Evolutionary conservation across 495 filamentous ascomycete genomes (phyloP), one percentile per base, ranked within the genome.

Genomic region (Penicillium pulvis): DNA sequence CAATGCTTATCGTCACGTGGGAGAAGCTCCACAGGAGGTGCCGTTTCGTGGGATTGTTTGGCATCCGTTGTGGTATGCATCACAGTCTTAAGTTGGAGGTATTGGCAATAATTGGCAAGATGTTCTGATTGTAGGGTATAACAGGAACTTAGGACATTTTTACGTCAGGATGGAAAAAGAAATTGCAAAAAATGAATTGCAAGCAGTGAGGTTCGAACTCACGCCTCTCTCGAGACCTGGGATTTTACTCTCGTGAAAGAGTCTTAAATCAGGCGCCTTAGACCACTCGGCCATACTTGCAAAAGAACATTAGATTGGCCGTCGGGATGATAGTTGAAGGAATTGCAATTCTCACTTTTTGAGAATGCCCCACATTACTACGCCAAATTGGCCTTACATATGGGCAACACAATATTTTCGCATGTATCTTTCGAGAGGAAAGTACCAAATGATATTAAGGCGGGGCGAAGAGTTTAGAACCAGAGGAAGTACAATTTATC

Each of bases 1-100:
- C 53, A 47, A 36, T 36, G 33, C 33, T 36, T 58, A 62, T 62
- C 60, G 51, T 62, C 60, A 62, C 55, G 55, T 62, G 60, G 11
- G 28, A 28, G 28, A 7, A 28, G 28, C 28, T 28, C 6, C 28
- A 28, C 28, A 28, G 28, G 28, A 4, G 28, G 28, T 28, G 28
- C 28, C 28, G 20, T 28, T 4, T 5, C 4, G 28, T 28, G 28
- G 28, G 6, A 28, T 5, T 28, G 6, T 28, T 28, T 28, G 28
- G 6, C 28, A 28, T 4, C 28, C 28, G 4, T 28, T 1, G 4
- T 7, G 28, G 6, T 28, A 28, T 28, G 28, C 2, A 2, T 28
- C 28, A 7, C 28, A 4, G 6, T 2, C n/a, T 28, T 28, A 5
- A 5, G 28, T 5, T 28, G 28, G 6, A 28, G 28, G 6, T 28